phyloP scores from a whole-genome alignment of 352 stramenopile species.

The Phytopythium sindhum region DNA sequence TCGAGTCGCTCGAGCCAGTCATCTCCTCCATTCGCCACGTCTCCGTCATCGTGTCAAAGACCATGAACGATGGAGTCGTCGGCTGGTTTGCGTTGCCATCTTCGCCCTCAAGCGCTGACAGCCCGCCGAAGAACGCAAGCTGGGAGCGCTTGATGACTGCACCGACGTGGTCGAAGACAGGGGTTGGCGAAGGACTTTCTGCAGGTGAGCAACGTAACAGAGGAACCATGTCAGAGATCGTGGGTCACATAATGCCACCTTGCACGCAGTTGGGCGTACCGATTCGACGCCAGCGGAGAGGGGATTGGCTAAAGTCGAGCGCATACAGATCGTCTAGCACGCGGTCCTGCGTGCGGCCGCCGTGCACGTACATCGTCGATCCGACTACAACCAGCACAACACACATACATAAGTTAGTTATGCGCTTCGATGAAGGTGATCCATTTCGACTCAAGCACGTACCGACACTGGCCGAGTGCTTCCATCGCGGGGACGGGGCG shows the following conservation, averaged over 20 bases:
- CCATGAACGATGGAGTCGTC: conserved; percentile 15
- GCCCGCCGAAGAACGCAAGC: conserved; percentile 59
- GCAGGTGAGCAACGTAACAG: not conserved
- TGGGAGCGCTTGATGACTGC: conserved; percentile 42
- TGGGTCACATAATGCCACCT: not conserved
- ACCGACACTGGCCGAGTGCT: conserved; percentile 66
- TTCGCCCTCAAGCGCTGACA: conserved; percentile 33
- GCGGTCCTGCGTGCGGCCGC: conserved; percentile 58
- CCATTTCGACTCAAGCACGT: conserved; percentile 10
- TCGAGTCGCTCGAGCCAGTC: conserved; percentile 27
- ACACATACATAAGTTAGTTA: conserved; percentile 7
- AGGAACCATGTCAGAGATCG: not conserved
- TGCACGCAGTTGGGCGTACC: conserved; percentile 19
- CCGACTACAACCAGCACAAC: conserved; percentile 33
- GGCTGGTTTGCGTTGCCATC: conserved; percentile 5
- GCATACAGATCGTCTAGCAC: conserved; percentile 74
- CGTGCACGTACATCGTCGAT: conserved; percentile 65
- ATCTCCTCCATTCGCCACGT: conserved; percentile 40
- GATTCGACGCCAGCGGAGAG: conserved; percentile 46
- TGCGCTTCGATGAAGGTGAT: not conserved
- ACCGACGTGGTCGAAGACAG: conserved; percentile 63
- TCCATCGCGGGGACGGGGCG: conserved; percentile 60
- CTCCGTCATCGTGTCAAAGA: conserved; percentile 53
- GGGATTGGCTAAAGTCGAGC: conserved; percentile 40
- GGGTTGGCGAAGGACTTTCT: conserved; percentile 14